Percentiles rank a stretch among this genome's conserved stretches.
Conservation (phyloP, 306 rosid genomes). For the Lathyrus aphaca region DNA sequence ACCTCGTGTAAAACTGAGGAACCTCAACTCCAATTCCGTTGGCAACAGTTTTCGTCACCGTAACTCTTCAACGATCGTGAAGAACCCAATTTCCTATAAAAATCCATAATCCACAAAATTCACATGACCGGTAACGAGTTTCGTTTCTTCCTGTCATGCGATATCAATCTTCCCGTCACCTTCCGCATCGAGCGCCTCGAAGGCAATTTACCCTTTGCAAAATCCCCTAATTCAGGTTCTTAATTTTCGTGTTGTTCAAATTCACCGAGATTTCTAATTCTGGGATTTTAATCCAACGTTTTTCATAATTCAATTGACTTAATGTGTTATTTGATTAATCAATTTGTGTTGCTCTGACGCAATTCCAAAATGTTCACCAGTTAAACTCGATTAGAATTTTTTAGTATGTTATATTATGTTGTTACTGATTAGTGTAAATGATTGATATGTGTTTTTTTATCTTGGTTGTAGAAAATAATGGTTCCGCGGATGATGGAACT, state of each 20-base stretch:
- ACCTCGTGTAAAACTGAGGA: constrained; percentile 14
- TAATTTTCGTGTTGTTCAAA: neutral
- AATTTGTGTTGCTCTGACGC: neutral
- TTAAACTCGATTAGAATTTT: constrained; percentile 1
- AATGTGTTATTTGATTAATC: neutral
- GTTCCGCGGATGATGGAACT: constrained; percentile 61
- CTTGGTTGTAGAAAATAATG: constrained; percentile 53
- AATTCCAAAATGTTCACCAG: constrained; percentile 7
- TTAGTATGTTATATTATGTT: neutral
- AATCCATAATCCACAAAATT: neutral
- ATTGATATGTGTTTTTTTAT: constrained; percentile 5
- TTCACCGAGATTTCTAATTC: constrained; percentile 30
- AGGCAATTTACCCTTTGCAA: constrained; percentile 63
- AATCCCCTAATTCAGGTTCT: constrained; percentile 58
- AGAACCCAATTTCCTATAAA: neutral
- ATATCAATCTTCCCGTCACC: constrained; percentile 86
- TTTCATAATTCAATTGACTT: neutral
- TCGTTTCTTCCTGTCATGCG: constrained; percentile 96
- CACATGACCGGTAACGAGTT: constrained; percentile 85
- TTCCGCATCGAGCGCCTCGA: constrained; percentile 81
- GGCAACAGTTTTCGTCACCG: neutral
- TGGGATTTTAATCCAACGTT: neutral
- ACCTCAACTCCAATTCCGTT: constrained; percentile 19
- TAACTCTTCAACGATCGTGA: constrained; percentile 1
- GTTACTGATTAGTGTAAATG: neutral